Evolutionary conservation across 768 basidiomycete genomes (phyloP).

Genomic region (Rhodotorula kratochvilovae): DNA sequence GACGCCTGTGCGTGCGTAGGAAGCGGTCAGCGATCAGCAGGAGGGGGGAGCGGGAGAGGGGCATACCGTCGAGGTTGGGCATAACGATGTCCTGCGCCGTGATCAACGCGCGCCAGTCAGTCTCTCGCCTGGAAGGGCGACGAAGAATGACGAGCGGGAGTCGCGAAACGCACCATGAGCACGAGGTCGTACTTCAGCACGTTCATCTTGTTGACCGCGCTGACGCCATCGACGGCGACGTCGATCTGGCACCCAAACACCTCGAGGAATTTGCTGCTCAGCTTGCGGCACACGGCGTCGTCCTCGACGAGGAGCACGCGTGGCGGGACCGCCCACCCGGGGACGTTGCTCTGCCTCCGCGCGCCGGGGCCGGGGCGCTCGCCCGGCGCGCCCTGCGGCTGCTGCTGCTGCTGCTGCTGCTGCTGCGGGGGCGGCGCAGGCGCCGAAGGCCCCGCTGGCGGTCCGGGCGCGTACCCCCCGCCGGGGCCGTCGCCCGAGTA

Average conservation of each 20-base stretch:
- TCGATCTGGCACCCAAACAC: slow-evolving; percentile 93
- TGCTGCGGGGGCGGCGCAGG: background rate
- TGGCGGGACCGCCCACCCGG: slow-evolving; percentile 86
- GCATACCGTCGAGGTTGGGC: slow-evolving; percentile 49
- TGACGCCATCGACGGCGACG: slow-evolving; percentile 86
- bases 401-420: slow-evolving; percentile 3
- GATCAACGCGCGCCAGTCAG: background rate
- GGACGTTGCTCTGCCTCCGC: slow-evolving; percentile 72
- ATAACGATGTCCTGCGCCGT: slow-evolving; percentile 82
- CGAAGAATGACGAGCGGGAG: slow-evolving; percentile 6
- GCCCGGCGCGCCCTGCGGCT: slow-evolving; percentile 4
- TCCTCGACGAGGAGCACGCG: slow-evolving; percentile 90
- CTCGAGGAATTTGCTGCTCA: slow-evolving; percentile 88
- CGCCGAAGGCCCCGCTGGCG: background rate
- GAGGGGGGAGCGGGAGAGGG: too few relatives aligned
- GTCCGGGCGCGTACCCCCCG: background rate
- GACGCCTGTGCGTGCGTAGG: slow-evolving; percentile 60
- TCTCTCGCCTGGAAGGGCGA: background rate
- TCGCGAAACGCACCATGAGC: slow-evolving; percentile 64
- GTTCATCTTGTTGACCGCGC: slow-evolving; percentile 94
- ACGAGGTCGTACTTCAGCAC: slow-evolving; percentile 92
- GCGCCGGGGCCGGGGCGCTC: slow-evolving; percentile 54
- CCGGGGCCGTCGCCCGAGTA: background rate
- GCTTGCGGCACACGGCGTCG: slow-evolving; percentile 79
- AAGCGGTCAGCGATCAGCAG: background rate